Conservation (phyloP, 2,329 filamentous ascomycete genomes). For the Paracoccidioides brasiliensis region DNA sequence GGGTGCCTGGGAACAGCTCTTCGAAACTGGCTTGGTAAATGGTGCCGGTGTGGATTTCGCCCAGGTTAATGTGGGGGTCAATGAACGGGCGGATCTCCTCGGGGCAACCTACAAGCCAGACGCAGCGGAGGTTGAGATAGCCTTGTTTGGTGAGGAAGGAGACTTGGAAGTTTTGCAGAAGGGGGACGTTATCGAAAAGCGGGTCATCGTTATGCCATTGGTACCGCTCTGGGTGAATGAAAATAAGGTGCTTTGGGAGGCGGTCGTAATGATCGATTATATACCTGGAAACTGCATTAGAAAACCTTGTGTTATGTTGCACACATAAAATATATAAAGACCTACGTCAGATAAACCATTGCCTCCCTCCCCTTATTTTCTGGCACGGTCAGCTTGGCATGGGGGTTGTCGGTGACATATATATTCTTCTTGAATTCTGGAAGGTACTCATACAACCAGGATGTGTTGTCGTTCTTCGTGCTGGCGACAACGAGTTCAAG, state of each 20-base stretch:
- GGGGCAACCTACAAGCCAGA: constrained; percentile 41
- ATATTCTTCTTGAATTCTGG: constrained; percentile 40
- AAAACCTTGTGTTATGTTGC: neutral
- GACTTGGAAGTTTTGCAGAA: constrained; percentile 37
- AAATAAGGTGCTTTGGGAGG: constrained; percentile 29
- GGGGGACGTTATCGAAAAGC: constrained; percentile 38
- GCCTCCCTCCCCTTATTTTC: constrained; percentile 32
- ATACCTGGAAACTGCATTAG: constrained; percentile 17
- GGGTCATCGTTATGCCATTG: constrained; percentile 41
- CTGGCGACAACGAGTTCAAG: constrained; percentile 26
- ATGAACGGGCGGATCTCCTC: constrained; percentile 36
- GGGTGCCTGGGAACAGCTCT: constrained; percentile 32
- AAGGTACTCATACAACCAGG: constrained; percentile 28
- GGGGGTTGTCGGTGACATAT: constrained; percentile 42
- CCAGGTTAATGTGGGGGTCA: constrained; percentile 22
- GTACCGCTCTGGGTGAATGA: constrained; percentile 28
- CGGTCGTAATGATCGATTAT: constrained; percentile 32
- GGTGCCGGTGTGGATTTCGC: constrained; percentile 35
- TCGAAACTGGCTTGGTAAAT: constrained; percentile 38
- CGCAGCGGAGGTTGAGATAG: constrained; percentile 43
- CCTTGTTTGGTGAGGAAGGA: constrained; percentile 37
- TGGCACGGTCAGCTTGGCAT: constrained; percentile 36
- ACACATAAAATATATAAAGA: neutral
- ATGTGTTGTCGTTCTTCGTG: constrained; percentile 27
- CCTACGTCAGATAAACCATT: constrained; percentile 34